Evolutionary conservation across 2,329 filamentous ascomycete species (phyloP), one percentile per base, ranked within the genome.

Genomic region (Stachybotrys chlorohalonatus): DNA sequence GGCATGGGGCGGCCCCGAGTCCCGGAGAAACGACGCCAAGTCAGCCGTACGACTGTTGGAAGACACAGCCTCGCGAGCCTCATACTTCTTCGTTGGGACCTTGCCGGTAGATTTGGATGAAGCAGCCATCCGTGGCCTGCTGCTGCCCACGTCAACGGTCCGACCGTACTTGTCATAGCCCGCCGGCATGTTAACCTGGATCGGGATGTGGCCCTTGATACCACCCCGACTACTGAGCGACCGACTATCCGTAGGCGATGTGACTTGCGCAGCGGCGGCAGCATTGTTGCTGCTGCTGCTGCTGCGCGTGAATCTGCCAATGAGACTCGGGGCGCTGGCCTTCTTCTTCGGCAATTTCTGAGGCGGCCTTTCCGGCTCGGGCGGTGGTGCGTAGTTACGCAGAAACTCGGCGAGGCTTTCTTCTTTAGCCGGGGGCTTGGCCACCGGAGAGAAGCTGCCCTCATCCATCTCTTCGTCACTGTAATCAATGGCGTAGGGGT

Each of bases 401-500:
- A 92, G 68, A 64, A 92, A 92, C 59, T 92, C 88, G 36, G 86
- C 82, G 51, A 92, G 68, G 58, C 83, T 87, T 69, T 91, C 86
- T 64, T 87, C 83, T 58, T 78, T 73, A 58, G 75, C 75, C 5
- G 63, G 64, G 11, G 71, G 67, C 31, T 65, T 60, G 55, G 72
- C 64, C 6, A 16, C 32, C 5, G 32, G 32, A 3, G 50, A 7
- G 13, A 52, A 30, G 6, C 36, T 32, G 16, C 45, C 50, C 7
- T 32, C 30, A 1, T 52, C 75, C 1, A 84, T 78, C 13, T 82
- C 79, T 8, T 85, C 77, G 54, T 90, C 86, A 62, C 85, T 88
- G 32, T 84, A 76, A 64, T 96, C 92, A 59, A 97, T 90, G n/a
- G 91, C 90, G 61, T 97, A 97, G 0, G 93, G 94, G 64, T 99